Evolutionary conservation across 2,329 filamentous ascomycete species (phyloP).

Genomic region (Pseudogymnoascus sp.): DNA sequence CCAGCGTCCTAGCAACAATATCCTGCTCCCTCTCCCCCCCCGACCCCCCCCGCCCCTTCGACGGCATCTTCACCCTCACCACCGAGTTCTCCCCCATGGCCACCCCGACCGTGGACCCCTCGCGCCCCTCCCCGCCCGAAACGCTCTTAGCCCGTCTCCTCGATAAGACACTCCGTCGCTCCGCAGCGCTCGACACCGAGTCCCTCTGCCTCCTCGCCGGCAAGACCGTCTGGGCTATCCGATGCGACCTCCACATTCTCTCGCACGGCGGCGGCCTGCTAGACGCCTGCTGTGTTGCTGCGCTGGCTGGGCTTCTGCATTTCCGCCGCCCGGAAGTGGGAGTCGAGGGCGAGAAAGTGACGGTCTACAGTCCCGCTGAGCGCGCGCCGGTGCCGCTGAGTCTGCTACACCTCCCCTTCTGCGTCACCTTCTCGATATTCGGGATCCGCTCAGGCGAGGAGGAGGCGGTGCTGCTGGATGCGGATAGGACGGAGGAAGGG

Average conservation of each 20-base stretch:
- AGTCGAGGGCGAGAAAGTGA: constrained; percentile 76
- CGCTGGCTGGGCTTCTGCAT: constrained; percentile 81
- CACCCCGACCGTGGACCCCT: constrained; percentile 80
- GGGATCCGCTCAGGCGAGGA: constrained; percentile 41
- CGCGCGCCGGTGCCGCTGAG: constrained; percentile 83
- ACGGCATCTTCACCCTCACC: constrained; percentile 87
- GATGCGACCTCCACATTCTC: constrained; percentile 85
- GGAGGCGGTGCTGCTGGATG: constrained; percentile 63
- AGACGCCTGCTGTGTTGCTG: constrained; percentile 76
- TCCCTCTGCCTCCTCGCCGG: constrained; percentile 89
- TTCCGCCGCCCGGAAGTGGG: constrained; percentile 85
- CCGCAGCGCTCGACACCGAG: constrained; percentile 87
- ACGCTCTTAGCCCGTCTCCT: constrained; percentile 78
- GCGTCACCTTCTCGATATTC: constrained; percentile 83
- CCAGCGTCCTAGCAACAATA: constrained; percentile 72
- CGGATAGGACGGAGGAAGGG: constrained; percentile 68
- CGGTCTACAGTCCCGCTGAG: constrained; percentile 75
- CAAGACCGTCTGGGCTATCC: constrained; percentile 82
- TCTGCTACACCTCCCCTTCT: constrained; percentile 86
- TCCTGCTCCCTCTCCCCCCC: constrained; percentile 84
- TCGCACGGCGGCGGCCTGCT: constrained; percentile 86
- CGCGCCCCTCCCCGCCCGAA: constrained; percentile 75
- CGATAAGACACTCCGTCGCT: constrained; percentile 89
- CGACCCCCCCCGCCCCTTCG: constrained; percentile 81
- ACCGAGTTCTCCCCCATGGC: constrained; percentile 90